Base-by-base conservation (phyloP, 345 rosid species). In the Turritis glabra region DNA sequence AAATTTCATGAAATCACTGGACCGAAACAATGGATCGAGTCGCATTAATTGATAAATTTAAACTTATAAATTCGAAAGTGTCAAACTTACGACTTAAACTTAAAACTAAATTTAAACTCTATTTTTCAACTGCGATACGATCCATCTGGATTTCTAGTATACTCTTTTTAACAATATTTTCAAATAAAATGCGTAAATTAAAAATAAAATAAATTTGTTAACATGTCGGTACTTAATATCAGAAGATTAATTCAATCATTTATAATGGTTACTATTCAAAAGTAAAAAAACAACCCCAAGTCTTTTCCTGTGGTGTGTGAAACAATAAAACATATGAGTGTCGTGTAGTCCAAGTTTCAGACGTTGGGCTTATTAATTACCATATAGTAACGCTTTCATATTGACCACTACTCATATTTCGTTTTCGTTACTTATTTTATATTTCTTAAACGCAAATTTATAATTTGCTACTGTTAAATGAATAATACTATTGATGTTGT, bases 341-440 rank as follows among this genome's bases (percentile, higher is more conserved):
- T 32, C 22, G 61, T 61, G 53, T 30, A 62, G 62, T 53, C 54
- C 55, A 62, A 30, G 69, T 62, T 62, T 38, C 69, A 61, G 41
- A 40, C 69, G 53, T 15, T 71, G 11, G 19, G 5, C 29, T 27
- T 60, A 19, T 51, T 62, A 7, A 26, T 27, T 37, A 61, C 57
- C 54, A 19, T 14, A 27, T 11, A 27, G 6, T 27, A 44, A 8
- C 52, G 52, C 17, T 15, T 43, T n/a, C 15, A 25, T 22, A 67
- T 38, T 53, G 62, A 54, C 35, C 35, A 30, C 21, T 38, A 18
- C 26, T 53, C 27, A 7, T 53, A 54, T 27, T 15, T 54, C 9
- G 13, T 3, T 27, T 18, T 54, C 21, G 6, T 54, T 15, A 17
- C 3, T 17, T 3, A 44, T 7, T 29, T 47, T 18, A 10, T 2